phyloP scores from a whole-genome alignment of 2,329 filamentous ascomycete genomes.

The Hymenoscyphus fructigenus region DNA sequence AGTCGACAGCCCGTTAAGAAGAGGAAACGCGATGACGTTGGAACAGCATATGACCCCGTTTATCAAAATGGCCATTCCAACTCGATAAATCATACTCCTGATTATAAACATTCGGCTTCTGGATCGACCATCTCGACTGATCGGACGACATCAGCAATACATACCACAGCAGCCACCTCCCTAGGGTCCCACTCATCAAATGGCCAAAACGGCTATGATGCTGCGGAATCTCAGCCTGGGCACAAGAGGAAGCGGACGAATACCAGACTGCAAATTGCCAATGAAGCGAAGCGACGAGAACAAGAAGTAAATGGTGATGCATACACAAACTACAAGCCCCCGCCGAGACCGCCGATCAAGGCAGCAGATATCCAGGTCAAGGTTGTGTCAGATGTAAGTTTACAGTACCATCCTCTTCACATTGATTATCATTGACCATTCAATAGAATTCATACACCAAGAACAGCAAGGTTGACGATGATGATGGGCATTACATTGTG shows the following conservation, averaged over 20 bases:
- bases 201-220: slow-evolving; percentile 62
- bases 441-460: slow-evolving; percentile 46
- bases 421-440: slow-evolving; percentile 17
- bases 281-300: slow-evolving; percentile 78
- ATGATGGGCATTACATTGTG: slow-evolving; percentile 96
- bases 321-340: slow-evolving; percentile 79
- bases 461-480: slow-evolving; percentile 82
- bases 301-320: slow-evolving; percentile 69
- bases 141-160: slow-evolving; percentile 74
- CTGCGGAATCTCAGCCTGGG: slow-evolving; percentile 65
- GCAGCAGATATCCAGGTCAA: slow-evolving; percentile 72
- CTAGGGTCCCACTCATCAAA: slow-evolving; percentile 65
- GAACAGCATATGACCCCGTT: slow-evolving; percentile 62
- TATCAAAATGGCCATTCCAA: slow-evolving; percentile 68
- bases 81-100: slow-evolving; percentile 71
- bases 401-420: neutral
- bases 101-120: slow-evolving; percentile 63
- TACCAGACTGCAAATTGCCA: slow-evolving; percentile 76
- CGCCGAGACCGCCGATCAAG: slow-evolving; percentile 86
- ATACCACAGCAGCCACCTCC: slow-evolving; percentile 89
- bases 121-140: slow-evolving; percentile 78
- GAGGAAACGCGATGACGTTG: slow-evolving; percentile 54
- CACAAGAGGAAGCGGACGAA: slow-evolving; percentile 83
- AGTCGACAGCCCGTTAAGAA: slow-evolving; percentile 73
- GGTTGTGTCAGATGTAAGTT: slow-evolving; percentile 61